These are phyloP conservation scores for Dictyostelium capitatum DNA, from an alignment of 78 protist species.

Conservation along the genomic window DNA sequence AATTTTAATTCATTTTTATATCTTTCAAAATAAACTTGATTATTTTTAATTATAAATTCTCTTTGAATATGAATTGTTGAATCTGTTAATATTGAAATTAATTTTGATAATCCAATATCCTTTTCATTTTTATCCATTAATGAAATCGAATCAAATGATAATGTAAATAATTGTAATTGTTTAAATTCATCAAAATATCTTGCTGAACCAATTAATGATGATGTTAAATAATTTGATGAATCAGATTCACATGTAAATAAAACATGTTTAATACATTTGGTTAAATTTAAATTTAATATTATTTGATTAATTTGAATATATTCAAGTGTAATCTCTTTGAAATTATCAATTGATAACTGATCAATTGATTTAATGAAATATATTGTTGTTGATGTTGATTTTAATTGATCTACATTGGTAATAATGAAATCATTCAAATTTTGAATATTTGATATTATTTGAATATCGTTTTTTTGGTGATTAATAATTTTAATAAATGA, in stretches of 20 bases:
- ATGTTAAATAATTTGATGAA: background rate
- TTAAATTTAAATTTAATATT: constrained; percentile 2
- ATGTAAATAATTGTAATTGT: background rate
- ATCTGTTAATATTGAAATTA: background rate
- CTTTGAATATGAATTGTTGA: background rate
- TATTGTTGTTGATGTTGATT: background rate
- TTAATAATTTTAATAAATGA: background rate
- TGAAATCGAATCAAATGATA: background rate
- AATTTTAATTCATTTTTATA: background rate
- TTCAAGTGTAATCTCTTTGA: constrained; percentile 2
- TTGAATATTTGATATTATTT: background rate
- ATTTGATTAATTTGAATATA: constrained; percentile 33
- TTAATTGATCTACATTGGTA: background rate
- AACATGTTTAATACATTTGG: background rate
- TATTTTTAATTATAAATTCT: background rate
- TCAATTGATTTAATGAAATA: background rate
- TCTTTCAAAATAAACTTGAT: background rate
- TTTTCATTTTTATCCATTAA: too few species aligned
- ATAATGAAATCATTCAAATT: background rate
- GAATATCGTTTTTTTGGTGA: background rate
- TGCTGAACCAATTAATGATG: constrained; percentile 4
- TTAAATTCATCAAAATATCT: constrained; percentile 4
- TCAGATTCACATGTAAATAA: background rate
- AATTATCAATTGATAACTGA: background rate
- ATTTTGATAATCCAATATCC: background rate